Conservation (phyloP, 2,329 filamentous ascomycete species). For the Colletotrichum shisoi region DNA sequence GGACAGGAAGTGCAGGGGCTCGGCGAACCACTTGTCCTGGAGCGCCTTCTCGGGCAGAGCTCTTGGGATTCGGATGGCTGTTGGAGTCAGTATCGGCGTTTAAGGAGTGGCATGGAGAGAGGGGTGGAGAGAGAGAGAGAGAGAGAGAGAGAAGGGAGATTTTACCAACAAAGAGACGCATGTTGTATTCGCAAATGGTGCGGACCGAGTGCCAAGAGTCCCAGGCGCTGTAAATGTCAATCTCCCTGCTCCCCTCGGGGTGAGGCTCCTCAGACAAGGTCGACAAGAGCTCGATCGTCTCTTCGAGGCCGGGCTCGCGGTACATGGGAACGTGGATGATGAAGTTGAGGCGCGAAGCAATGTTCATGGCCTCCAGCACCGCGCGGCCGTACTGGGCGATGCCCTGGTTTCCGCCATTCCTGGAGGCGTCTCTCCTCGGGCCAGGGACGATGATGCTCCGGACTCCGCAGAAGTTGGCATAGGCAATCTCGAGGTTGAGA, state of each 20-base stretch:
- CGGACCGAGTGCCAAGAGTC: conserved; percentile 93
- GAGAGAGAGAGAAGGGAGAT: conserved; percentile 17
- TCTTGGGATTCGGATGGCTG: conserved; percentile 66
- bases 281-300: conserved; percentile 62
- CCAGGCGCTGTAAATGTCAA: conserved; percentile 83
- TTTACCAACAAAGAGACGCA: conserved; percentile 84
- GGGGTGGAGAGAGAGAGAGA: too few relatives aligned
- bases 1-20: conserved; percentile 70
- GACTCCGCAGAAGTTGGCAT: conserved; percentile 93
- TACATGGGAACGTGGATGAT: conserved; percentile 86
- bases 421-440: conserved; percentile 70
- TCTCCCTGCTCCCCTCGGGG: conserved; percentile 51
- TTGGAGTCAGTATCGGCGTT: conserved; percentile 9
- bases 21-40: conserved; percentile 73
- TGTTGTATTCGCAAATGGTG: conserved; percentile 83
- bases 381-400: conserved; percentile 81
- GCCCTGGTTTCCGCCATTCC: conserved; percentile 58
- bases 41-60: conserved; percentile 67
- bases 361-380: conserved; percentile 78
- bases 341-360: conserved; percentile 79
- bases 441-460: conserved; percentile 83
- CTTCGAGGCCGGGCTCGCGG: conserved; percentile 69
- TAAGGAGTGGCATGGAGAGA: conserved; percentile 5
- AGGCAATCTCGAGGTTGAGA: conserved; percentile 88
- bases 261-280: conserved; percentile 50